Percentiles rank a stretch among this genome's conserved stretches.
Evolutionary conservation across 2,329 filamentous ascomycete species (phyloP).

Genomic region (Ceratocystis smalleyi): DNA sequence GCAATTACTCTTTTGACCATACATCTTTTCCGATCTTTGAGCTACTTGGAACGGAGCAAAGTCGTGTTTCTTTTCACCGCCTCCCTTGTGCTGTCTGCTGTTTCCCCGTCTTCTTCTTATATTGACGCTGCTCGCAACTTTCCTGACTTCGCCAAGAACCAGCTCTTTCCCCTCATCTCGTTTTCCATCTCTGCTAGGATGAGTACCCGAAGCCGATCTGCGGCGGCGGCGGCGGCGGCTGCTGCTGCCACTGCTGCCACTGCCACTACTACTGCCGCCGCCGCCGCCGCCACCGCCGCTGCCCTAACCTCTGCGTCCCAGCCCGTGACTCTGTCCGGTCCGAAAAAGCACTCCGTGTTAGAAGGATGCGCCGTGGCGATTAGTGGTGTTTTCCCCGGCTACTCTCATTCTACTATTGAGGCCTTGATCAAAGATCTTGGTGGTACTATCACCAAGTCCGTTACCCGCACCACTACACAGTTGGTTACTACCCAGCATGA

Average conservation of each 20-base stretch:
- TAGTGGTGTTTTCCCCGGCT: slow-evolving; percentile 43
- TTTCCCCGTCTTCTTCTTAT: not conserved
- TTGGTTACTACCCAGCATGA: slow-evolving; percentile 41
- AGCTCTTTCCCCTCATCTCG: not conserved
- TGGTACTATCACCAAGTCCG: slow-evolving; percentile 30
- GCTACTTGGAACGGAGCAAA: not conserved
- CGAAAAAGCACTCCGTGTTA: not conserved
- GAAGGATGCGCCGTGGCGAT: slow-evolving; percentile 37
- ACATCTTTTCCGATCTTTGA: not conserved
- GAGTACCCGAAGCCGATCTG: not conserved
- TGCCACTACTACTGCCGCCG: not conserved
- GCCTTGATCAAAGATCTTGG: slow-evolving; percentile 34
- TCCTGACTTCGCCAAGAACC: not conserved
- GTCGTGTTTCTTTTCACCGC: not conserved
- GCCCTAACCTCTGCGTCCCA: not conserved
- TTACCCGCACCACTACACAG: slow-evolving; percentile 39
- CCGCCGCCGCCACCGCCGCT: not conserved
- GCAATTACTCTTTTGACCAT: not conserved
- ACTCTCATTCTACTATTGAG: slow-evolving; percentile 36
- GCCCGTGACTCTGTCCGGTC: not conserved
- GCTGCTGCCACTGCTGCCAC: not conserved
- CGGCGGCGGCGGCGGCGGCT: slow-evolving; percentile 9
- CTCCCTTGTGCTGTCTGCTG: not conserved
- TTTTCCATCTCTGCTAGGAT: not conserved
- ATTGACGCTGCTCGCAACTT: not conserved